Conservation (phyloP, 2,329 filamentous ascomycete species). For the Blastomyces percursus region DNA sequence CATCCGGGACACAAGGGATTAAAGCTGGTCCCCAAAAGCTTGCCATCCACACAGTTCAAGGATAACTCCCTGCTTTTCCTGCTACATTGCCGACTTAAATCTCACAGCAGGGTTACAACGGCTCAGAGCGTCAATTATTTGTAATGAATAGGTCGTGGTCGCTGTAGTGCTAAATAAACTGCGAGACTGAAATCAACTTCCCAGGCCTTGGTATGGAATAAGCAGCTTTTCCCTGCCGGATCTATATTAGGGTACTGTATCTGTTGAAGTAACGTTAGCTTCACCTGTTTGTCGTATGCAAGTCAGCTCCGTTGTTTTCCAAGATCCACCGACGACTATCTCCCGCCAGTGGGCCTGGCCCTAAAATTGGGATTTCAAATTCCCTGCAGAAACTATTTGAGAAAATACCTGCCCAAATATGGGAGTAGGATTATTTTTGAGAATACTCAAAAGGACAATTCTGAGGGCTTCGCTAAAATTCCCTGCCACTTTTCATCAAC, state of each 20-base stretch:
- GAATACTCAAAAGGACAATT: not conserved
- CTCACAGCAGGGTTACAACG: not conserved
- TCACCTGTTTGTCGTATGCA: not conserved
- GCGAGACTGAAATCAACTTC: not conserved
- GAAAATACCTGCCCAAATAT: not conserved
- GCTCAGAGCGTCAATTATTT: not conserved
- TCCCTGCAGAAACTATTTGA: not conserved
- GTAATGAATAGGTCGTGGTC: not conserved
- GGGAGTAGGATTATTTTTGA: not conserved
- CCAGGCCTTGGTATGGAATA: not conserved
- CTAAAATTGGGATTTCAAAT: not conserved
- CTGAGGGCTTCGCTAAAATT: not conserved
- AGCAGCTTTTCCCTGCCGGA: not conserved
- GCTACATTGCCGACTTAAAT: not conserved
- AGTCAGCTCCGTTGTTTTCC: not conserved
- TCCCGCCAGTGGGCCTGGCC: not conserved
- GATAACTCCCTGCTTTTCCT: not conserved
- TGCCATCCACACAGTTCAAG: not conserved
- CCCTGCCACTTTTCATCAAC: not conserved
- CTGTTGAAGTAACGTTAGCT: not conserved
- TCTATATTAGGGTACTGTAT: not conserved
- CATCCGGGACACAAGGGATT: not conserved
- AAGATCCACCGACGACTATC: not conserved
- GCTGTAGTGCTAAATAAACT: not conserved
- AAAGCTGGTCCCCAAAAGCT: not conserved